These are phyloP conservation scores for Annona squamosa DNA, from an alignment of 164 flowering plant species.

Conservation along the genomic window DNA sequence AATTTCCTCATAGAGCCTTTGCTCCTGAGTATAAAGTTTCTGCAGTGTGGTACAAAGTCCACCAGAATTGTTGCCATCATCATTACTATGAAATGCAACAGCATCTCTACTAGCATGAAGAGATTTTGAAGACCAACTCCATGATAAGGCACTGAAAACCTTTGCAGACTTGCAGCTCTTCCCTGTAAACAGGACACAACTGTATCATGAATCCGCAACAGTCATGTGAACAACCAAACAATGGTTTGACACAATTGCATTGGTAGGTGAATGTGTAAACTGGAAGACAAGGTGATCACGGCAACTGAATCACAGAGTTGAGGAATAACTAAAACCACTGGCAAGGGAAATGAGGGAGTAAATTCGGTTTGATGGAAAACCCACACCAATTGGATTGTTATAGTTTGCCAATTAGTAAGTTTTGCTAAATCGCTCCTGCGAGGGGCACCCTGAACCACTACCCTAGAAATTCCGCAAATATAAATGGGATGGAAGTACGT, in stretches of 20 bases:
- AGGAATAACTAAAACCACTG: no score
- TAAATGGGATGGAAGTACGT: not conserved
- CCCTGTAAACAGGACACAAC: slow-evolving; percentile 33
- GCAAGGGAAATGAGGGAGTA: not conserved
- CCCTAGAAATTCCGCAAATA: not conserved
- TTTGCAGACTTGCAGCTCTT: slow-evolving; percentile 63
- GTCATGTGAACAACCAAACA: no score
- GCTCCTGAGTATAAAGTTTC: slow-evolving; percentile 58
- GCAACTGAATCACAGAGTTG: not conserved
- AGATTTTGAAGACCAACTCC: slow-evolving; percentile 83
- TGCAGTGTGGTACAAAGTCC: slow-evolving; percentile 67
- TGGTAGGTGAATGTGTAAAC: not conserved
- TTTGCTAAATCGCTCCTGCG: not conserved
- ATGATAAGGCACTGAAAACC: slow-evolving; percentile 73
- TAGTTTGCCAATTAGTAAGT: not conserved
- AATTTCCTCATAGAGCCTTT: slow-evolving; percentile 60
- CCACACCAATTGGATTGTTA: not conserved
- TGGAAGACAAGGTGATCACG: not conserved
- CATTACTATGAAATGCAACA: slow-evolving; percentile 21
- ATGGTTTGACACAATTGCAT: not conserved
- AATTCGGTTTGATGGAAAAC: not conserved
- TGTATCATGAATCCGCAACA: not conserved
- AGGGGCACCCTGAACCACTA: not conserved
- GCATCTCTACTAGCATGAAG: slow-evolving; percentile 47
- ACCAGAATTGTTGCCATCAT: slow-evolving; percentile 73